Percentiles rank a stretch among this genome's conserved stretches.
Evolutionary conservation across 306 rosid species (phyloP).

Genomic region (Trifolium fragiferum): DNA sequence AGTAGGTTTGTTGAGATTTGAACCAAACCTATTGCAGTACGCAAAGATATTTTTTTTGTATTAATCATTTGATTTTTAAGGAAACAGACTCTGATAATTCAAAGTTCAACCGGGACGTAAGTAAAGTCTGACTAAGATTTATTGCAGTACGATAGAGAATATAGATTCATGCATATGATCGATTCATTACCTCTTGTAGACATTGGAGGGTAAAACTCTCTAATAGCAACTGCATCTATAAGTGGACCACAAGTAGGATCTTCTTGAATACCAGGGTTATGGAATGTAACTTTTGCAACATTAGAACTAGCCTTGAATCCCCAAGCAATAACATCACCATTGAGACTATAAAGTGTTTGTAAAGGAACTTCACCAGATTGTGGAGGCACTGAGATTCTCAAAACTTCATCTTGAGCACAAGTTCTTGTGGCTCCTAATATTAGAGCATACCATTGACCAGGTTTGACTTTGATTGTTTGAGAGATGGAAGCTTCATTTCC

Average conservation of each 20-base stretch:
- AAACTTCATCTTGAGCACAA: constrained; percentile 91
- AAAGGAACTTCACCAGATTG: constrained; percentile 81
- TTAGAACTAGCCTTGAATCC: constrained; percentile 59
- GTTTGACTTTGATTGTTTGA: constrained; percentile 66
- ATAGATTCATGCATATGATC: neutral
- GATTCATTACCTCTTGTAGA: constrained; percentile 66
- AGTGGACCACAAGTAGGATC: constrained; percentile 96
- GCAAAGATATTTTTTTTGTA: too few relatives aligned
- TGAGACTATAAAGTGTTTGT: constrained; percentile 81
- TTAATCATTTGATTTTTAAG: too few relatives aligned
- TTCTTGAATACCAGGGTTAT: constrained; percentile 88
- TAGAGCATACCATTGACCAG: constrained; percentile 69
- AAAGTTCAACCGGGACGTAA: too few relatives aligned
- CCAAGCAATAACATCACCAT: constrained; percentile 87
- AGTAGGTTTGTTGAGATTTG: too few relatives aligned
- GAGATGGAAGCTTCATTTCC: constrained; percentile 93
- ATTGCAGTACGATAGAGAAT: neutral
- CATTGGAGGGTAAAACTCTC: constrained; percentile 61
- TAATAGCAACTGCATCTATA: constrained; percentile 86
- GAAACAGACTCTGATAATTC: too few relatives aligned
- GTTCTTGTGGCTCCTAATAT: constrained; percentile 91
- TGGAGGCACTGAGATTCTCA: constrained; percentile 75
- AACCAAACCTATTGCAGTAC: too few relatives aligned
- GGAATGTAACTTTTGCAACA: constrained; percentile 62
- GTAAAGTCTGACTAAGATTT: too few relatives aligned